Conservation (phyloP, 169 alveolate species). For the Plasmodium blacklocki region DNA sequence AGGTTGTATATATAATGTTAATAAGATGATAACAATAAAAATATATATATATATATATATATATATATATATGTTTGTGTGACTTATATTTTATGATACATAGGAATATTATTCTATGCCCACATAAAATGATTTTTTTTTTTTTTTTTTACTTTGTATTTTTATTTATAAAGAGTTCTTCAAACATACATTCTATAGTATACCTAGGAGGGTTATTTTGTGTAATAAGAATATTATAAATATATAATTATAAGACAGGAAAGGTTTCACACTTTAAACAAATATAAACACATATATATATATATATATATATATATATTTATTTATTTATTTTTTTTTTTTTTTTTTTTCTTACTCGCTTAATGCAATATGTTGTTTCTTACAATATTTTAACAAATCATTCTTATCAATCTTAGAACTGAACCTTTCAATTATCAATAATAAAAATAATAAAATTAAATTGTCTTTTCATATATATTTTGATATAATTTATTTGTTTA, state of each 20-base stretch:
- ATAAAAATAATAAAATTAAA: not conserved
- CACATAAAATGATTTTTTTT: not conserved
- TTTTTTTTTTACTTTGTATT: conserved; percentile 15
- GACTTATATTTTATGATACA: too few species aligned
- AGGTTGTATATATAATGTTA: not conserved
- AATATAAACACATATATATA: not conserved
- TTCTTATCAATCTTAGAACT: conserved; percentile 3
- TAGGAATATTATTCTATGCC: too few species aligned
- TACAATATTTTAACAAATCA: conserved; percentile 46
- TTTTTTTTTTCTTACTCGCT: conserved; percentile 21
- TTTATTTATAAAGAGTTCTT: conserved; percentile 36
- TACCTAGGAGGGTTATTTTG: not conserved
- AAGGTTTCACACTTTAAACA: not conserved
- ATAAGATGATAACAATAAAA: too few species aligned
- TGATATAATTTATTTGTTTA: too few species aligned
- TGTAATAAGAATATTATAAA: too few species aligned
- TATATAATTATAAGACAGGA: too few species aligned
- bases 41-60: not conserved
- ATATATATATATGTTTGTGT: not conserved
- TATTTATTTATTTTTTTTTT: not conserved
- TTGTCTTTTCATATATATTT: not conserved
- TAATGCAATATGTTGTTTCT: conserved; percentile 19
- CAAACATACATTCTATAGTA: conserved; percentile 66
- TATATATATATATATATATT: not conserved
- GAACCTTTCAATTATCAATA: conserved; percentile 9